These are phyloP conservation scores for Tetraselmis striata DNA, from an alignment of 139 green algal species.

Conservation along the genomic window DNA sequence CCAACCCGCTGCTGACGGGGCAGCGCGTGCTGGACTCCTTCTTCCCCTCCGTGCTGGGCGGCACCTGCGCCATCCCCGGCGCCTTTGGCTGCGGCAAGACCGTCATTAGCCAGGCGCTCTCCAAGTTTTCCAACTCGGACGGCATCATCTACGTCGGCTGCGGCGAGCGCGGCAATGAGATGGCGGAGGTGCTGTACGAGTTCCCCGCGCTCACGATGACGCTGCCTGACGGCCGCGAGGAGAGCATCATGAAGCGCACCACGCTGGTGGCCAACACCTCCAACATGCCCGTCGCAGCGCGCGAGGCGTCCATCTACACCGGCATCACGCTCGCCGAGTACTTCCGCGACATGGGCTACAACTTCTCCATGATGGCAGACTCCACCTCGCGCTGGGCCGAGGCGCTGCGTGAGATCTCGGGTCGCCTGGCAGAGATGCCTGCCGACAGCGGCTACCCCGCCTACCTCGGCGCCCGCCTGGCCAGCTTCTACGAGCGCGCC, in stretches of 20 bases:
- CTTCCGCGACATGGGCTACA: constrained; percentile 97
- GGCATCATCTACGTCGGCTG: constrained; percentile 99
- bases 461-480: constrained; percentile 64
- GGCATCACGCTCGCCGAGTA: constrained; percentile 99
- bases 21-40: constrained; percentile 96
- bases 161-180: constrained; percentile 94
- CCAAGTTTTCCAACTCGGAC: constrained; percentile 97
- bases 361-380: constrained; percentile 98
- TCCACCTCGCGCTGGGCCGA: constrained; percentile 97
- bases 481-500: constrained; percentile 97
- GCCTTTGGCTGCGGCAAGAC: constrained; percentile 99
- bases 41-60: constrained; percentile 95
- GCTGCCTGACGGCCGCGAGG: constrained; percentile 90
- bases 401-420: constrained; percentile 97
- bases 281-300: constrained; percentile 98
- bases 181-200: constrained; percentile 85
- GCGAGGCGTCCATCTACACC: constrained; percentile 99
- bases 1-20: constrained; percentile 95
- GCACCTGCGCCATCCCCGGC: constrained; percentile 96
- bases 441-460: constrained; percentile 78
- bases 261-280: constrained; percentile 97
- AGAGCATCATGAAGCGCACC: constrained; percentile 98
- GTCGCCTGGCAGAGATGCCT: constrained; percentile 97
- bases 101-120: constrained; percentile 96
- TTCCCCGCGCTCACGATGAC: constrained; percentile 98